Evolutionary conservation across 768 basidiomycete species (phyloP), one percentile per base, ranked within the genome.

Genomic region (Infundibulicybe gibba): DNA sequence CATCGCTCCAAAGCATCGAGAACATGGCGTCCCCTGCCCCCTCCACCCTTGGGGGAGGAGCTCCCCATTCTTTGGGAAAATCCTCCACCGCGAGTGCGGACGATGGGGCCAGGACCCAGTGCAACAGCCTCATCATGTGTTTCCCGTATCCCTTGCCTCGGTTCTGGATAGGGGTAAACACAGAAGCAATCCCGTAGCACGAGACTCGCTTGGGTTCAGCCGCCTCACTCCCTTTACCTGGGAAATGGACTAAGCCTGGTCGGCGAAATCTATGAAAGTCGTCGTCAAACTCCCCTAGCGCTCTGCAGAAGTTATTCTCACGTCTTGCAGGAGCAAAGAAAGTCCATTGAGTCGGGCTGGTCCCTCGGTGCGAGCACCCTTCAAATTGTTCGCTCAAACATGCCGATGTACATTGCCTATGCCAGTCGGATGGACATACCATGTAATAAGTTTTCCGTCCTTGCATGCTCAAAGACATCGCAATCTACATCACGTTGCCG

Each of bases 91-190:
- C 59, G 20, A 56, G 55, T 2, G 51, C 43, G 42, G 47, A 53
- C 21, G 49, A 49, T 11, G 67, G 64, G 5, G 74, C 75, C 32
- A 77, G 61, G 11, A 79, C 70, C 72, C 74, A 77, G 54, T 86
- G 83, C 32, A 86, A 46, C 17, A 86, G 69, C 12, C 73, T 67
- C 81, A 85, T 81, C 81, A 84, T 81, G 49, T 81, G 78, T 10
- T 60, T 57, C 9, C 76, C 81, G 50, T 82, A 85, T 15, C 84
- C 82, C 44, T 74, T 74, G 10, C 71, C 63, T 44, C 80, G 72
- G 15, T 80, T 68, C 25, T 54, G 46, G 0, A 67, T 57, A 13
- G 77, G 76, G 5, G 81, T 83, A 58, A 72, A 85, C 8, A 85
- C 80, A 3, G 71, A 71, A 0, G 80, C 80, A 35, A 85, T 61